A percentile compares a stretch with the other conserved stretches of the same genome.
These are phyloP conservation scores for Pleurotus citrinopileatus DNA, from an alignment of 768 basidiomycete species.

Conservation along the genomic window DNA sequence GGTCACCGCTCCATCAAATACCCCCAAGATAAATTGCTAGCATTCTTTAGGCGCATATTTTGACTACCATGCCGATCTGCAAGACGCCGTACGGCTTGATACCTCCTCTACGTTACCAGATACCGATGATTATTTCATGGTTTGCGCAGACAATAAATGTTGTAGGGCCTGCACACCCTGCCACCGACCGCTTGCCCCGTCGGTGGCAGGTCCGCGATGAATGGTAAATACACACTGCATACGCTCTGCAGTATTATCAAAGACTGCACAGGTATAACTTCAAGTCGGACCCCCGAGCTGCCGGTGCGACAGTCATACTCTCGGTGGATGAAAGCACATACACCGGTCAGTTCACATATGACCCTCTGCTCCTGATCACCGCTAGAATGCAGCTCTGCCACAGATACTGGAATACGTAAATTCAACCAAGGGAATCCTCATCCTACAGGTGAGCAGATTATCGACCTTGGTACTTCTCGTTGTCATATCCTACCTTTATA, in stretches of 20 bases:
- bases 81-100: slow-evolving; percentile 51
- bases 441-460: slow-evolving; percentile 56
- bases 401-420: slow-evolving; percentile 45
- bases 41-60: slow-evolving; percentile 54
- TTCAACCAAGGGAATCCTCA: slow-evolving; percentile 73
- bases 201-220: slow-evolving; percentile 57
- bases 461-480: background rate
- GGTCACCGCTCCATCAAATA: background rate
- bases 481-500: slow-evolving; percentile 22
- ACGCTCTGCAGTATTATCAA: no score
- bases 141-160: slow-evolving; percentile 52
- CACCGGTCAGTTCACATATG: slow-evolving; percentile 33
- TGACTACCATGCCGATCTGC: slow-evolving; percentile 66
- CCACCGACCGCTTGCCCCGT: slow-evolving; percentile 50
- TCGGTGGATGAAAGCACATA: slow-evolving; percentile 67
- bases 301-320: slow-evolving; percentile 63
- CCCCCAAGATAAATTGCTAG: no score
- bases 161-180: slow-evolving; percentile 56
- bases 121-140: no score
- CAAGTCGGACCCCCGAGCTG: slow-evolving; percentile 61
- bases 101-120: background rate
- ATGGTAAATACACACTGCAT: slow-evolving; percentile 49
- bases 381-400: no score
- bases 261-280: slow-evolving; percentile 66
- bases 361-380: background rate